Percentiles rank a stretch among this genome's conserved stretches.
Evolutionary conservation across 2,329 filamentous ascomycete genomes (phyloP).

Genomic region (Rhynchosporium agropyri): DNA sequence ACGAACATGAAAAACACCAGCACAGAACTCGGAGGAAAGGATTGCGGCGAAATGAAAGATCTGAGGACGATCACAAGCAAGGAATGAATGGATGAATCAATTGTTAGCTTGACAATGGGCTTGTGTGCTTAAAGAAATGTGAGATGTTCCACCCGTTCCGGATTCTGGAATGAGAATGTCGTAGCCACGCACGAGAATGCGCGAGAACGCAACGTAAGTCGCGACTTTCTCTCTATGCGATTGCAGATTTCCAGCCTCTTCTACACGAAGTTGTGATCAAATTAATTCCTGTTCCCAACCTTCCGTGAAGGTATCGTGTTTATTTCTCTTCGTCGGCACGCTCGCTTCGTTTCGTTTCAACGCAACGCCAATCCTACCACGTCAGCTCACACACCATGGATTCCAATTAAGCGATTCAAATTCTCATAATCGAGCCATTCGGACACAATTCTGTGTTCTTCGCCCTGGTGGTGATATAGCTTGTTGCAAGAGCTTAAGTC

Average conservation of each 20-base stretch:
- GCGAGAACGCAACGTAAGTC: neutral
- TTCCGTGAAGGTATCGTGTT: conserved; percentile 14
- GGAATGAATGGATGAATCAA: neutral
- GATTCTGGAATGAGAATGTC: conserved; percentile 10
- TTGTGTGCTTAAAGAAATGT: neutral
- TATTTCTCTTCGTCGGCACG: neutral
- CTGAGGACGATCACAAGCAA: no score
- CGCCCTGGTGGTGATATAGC: conserved; percentile 14
- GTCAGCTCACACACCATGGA: conserved; percentile 14
- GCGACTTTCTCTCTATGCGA: neutral
- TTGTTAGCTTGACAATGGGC: neutral
- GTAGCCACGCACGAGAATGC: conserved; percentile 18
- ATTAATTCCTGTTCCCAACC: conserved; percentile 15
- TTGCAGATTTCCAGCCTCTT: neutral
- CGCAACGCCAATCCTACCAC: neutral
- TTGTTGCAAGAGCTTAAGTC: conserved; percentile 8
- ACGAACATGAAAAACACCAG: neutral
- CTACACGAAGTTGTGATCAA: neutral
- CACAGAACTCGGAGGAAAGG: neutral
- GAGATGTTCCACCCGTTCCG: conserved; percentile 12
- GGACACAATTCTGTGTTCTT: neutral
- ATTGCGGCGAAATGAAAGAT: no score
- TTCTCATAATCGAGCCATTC: conserved; percentile 1
- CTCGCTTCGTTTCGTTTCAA: conserved; percentile 21
- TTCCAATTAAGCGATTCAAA: conserved; percentile 2